Evolutionary conservation across 805 yeast species (phyloP).

Genomic region (Debaryomyces hansenii): DNA sequence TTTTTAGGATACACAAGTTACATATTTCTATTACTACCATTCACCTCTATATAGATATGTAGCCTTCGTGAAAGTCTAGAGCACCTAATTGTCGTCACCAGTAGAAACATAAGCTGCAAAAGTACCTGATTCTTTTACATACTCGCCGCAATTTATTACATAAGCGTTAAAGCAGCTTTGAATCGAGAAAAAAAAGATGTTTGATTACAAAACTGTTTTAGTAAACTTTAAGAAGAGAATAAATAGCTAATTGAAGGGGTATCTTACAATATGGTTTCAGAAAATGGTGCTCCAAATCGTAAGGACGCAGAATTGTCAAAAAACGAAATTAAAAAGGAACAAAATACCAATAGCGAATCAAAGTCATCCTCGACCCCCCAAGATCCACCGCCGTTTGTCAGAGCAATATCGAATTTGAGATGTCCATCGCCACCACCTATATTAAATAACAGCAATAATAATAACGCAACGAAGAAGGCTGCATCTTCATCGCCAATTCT

Average conservation of each 20-base stretch:
- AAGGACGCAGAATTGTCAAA: conserved; percentile 1
- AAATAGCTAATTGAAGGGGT: neutral
- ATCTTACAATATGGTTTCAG: conserved; percentile 5
- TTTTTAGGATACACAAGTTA: too few species aligned
- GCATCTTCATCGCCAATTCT: neutral
- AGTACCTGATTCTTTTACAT: too few species aligned
- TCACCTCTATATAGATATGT: too few species aligned
- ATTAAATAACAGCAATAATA: conserved; percentile 25
- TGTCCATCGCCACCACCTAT: conserved; percentile 79
- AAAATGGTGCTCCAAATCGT: conserved; percentile 6
- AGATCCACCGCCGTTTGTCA: conserved; percentile 47
- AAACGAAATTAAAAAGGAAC: neutral
- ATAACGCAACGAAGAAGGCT: neutral
- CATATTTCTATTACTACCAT: too few species aligned
- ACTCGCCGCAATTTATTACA: neutral
- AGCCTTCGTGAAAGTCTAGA: too few species aligned
- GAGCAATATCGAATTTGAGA: conserved; percentile 58
- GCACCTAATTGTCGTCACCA: too few species aligned
- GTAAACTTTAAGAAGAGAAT: neutral
- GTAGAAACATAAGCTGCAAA: too few species aligned
- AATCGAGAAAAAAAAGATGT: neutral
- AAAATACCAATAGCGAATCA: neutral
- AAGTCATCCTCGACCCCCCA: neutral
- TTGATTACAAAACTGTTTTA: neutral
- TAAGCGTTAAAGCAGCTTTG: neutral